Conservation (phyloP, 225 moss, liverwort and hornwort genomes). For the Neckera pumila region DNA sequence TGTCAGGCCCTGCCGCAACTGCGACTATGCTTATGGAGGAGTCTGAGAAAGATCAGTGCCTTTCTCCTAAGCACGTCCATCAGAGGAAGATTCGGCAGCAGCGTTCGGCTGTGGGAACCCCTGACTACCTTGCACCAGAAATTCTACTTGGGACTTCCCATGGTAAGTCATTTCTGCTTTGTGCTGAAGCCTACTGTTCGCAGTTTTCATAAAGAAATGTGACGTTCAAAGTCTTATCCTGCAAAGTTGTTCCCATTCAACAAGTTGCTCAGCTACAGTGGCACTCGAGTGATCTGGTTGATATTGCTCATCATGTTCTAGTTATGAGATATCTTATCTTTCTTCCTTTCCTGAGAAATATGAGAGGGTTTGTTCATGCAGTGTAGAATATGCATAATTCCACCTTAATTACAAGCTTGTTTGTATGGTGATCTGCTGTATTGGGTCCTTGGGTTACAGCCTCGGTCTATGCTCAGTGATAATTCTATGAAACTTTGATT, state of each 20-base stretch:
- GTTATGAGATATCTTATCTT: background rate
- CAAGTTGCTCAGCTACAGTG: background rate
- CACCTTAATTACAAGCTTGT: background rate
- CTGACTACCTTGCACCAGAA: constrained; percentile 95
- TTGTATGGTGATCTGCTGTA: background rate
- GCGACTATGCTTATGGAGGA: constrained; percentile 64
- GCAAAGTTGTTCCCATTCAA: background rate
- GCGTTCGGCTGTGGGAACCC: constrained; percentile 91
- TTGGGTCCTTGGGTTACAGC: background rate
- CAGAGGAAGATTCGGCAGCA: constrained; percentile 81
- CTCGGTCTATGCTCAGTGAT: background rate
- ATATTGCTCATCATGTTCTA: background rate
- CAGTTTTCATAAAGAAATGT: background rate
- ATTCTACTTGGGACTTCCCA: constrained; percentile 95
- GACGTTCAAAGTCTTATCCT: background rate
- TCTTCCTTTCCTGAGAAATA: background rate
- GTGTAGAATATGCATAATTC: background rate
- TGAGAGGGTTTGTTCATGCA: background rate
- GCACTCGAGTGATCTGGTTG: background rate
- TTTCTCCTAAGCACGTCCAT: constrained; percentile 52
- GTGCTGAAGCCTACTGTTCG: background rate
- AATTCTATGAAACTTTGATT: background rate
- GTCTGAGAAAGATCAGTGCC: constrained; percentile 21
- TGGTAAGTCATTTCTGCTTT: constrained; percentile 32
- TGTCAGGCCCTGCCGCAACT: constrained; percentile 87